Evolutionary conservation across 2,329 filamentous ascomycete species (phyloP).

Genomic region (Hymenoscyphus scutula): DNA sequence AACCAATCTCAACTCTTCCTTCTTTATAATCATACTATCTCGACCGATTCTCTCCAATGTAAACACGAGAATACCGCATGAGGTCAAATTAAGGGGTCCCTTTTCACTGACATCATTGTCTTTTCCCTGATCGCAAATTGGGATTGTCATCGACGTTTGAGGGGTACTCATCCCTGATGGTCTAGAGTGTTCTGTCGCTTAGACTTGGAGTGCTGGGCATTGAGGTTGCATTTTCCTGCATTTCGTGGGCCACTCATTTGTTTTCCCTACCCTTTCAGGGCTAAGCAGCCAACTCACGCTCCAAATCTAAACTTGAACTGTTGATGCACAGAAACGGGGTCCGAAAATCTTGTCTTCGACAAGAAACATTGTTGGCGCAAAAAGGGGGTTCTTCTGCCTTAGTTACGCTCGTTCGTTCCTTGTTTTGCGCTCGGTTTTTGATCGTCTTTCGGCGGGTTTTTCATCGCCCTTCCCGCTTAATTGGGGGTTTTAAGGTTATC

Average conservation of each 20-base stretch:
- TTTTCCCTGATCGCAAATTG: background rate
- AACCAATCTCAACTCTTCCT: background rate
- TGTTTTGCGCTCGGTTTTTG: background rate
- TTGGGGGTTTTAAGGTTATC: too few relatives aligned
- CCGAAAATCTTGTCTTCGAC: background rate
- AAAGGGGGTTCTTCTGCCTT: background rate
- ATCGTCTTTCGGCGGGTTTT: background rate
- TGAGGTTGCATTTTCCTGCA: too few relatives aligned
- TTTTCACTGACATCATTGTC: background rate
- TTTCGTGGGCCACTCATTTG: background rate
- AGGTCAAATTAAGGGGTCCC: background rate
- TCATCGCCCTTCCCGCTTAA: too few relatives aligned
- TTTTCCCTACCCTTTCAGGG: background rate
- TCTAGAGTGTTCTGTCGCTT: background rate
- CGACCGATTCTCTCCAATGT: background rate
- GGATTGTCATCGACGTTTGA: background rate
- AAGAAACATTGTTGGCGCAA: background rate
- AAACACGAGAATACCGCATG: background rate
- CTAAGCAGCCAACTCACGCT: background rate
- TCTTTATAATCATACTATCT: too few relatives aligned
- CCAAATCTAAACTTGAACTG: background rate
- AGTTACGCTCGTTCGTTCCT: background rate
- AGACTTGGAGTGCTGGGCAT: background rate
- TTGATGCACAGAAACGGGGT: background rate
- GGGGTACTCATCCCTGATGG: background rate